Conservation (phyloP, 306 rosid species). For the Pterocarpus macrocarpus region DNA sequence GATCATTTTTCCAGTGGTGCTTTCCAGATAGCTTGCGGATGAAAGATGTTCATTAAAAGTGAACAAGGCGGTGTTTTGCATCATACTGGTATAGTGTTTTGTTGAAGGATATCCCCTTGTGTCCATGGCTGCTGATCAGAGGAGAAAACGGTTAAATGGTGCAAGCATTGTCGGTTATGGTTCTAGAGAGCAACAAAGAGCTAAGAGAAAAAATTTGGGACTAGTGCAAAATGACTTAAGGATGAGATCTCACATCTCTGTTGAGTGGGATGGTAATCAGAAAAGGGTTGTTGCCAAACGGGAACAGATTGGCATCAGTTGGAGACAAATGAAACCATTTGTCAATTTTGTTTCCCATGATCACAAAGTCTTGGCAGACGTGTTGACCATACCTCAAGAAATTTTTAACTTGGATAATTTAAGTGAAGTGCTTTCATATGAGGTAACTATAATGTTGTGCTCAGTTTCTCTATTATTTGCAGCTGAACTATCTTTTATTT, state of each 20-base stretch:
- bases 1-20: slow-evolving; percentile 24
- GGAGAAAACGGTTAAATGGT: slow-evolving; percentile 82
- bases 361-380: slow-evolving; percentile 73
- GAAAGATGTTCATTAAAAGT: slow-evolving; percentile 41
- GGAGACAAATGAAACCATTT: slow-evolving; percentile 77
- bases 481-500: not conserved
- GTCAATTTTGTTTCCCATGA: slow-evolving; percentile 50
- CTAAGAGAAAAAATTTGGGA: slow-evolving; percentile 67
- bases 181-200: slow-evolving; percentile 71
- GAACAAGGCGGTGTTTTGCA: slow-evolving; percentile 43
- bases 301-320: slow-evolving; percentile 84
- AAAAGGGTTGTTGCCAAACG: slow-evolving; percentile 82
- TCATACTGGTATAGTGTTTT: slow-evolving; percentile 41
- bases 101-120: slow-evolving; percentile 46
- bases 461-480: slow-evolving; percentile 36
- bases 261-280: slow-evolving; percentile 85
- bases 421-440: slow-evolving; percentile 76
- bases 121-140: slow-evolving; percentile 91
- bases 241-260: slow-evolving; percentile 74
- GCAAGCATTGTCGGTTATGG: slow-evolving; percentile 61
- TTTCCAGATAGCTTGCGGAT: slow-evolving; percentile 50
- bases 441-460: slow-evolving; percentile 62
- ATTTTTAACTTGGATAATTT: slow-evolving; percentile 75
- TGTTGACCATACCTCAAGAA: slow-evolving; percentile 71
- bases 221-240: slow-evolving; percentile 60